Conservation (phyloP, 2,329 filamentous ascomycete species). For the Plectosphaerella plurivora region DNA sequence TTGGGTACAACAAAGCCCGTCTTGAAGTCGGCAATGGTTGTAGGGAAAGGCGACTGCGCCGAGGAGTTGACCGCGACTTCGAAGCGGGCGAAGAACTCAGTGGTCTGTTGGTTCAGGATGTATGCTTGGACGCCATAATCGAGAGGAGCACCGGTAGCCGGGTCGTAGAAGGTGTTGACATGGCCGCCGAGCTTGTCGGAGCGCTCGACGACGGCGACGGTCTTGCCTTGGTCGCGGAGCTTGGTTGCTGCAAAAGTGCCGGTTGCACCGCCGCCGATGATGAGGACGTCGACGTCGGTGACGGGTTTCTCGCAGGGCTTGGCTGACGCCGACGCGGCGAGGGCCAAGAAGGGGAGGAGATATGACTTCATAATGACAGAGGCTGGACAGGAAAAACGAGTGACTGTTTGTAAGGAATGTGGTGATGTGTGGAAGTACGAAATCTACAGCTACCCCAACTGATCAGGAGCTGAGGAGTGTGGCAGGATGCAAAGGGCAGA, state of each 20-base stretch:
- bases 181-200: conserved; percentile 33
- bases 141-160: conserved; percentile 22
- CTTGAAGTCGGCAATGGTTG: conserved; percentile 11
- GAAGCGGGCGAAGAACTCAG: conserved; percentile 38
- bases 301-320: not conserved
- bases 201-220: conserved; percentile 40
- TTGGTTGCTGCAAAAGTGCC: conserved; percentile 42
- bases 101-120: conserved; percentile 29
- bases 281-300: conserved; percentile 36
- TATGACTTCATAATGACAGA: not conserved
- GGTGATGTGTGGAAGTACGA: too few species aligned
- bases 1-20: conserved; percentile 9
- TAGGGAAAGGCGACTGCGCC: conserved; percentile 17
- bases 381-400: too few species aligned
- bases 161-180: conserved; percentile 39
- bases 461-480: too few species aligned
- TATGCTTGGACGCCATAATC: conserved; percentile 31
- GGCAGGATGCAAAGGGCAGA: too few species aligned
- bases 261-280: conserved; percentile 49
- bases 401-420: not conserved
- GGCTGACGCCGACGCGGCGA: not conserved
- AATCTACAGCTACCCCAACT: too few species aligned
- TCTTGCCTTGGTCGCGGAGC: conserved; percentile 45
- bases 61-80: conserved; percentile 19
- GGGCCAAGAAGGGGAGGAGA: not conserved